Evolutionary conservation across 2,329 filamentous ascomycete genomes (phyloP).

Genomic region (Orbilia blumenaviensis): DNA sequence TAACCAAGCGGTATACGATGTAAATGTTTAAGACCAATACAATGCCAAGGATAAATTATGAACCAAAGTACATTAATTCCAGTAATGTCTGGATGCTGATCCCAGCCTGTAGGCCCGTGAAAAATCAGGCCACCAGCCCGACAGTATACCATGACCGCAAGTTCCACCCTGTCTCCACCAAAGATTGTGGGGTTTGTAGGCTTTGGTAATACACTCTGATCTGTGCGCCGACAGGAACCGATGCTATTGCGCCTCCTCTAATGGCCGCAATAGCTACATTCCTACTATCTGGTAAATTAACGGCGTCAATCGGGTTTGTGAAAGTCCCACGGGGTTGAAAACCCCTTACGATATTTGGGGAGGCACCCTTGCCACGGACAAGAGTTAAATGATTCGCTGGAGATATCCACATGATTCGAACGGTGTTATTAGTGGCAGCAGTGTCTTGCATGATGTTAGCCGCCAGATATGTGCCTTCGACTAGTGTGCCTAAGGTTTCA

Average conservation of each 20-base stretch:
- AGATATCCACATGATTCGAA: slow-evolving; percentile 38
- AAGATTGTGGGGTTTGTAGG: slow-evolving; percentile 2
- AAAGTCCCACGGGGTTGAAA: slow-evolving; percentile 22
- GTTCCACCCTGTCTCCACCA: slow-evolving; percentile 29
- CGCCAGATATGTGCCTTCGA: slow-evolving; percentile 27
- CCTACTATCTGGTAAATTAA: slow-evolving; percentile 1
- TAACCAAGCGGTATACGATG: background rate
- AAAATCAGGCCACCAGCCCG: slow-evolving; percentile 26
- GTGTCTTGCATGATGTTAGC: slow-evolving; percentile 36
- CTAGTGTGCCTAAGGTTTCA: slow-evolving; percentile 22
- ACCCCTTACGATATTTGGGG: slow-evolving; percentile 20
- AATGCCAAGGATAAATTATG: background rate
- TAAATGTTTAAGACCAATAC: background rate
- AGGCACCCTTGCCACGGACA: slow-evolving; percentile 29
- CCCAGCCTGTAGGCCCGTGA: too few species aligned
- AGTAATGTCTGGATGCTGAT: too few species aligned
- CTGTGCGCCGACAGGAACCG: background rate
- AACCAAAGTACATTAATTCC: too few species aligned
- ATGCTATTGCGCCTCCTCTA: slow-evolving; percentile 10
- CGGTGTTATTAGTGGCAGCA: slow-evolving; percentile 24
- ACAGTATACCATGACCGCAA: slow-evolving; percentile 18
- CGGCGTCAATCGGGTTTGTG: slow-evolving; percentile 21
- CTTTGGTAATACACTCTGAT: slow-evolving; percentile 30
- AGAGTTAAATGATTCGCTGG: slow-evolving; percentile 19
- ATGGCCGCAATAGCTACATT: slow-evolving; percentile 23